Evolutionary conservation across 495 filamentous ascomycete genomes (phyloP), one percentile per base, ranked within the genome.

Genomic region (Rhypophila decipiens): DNA sequence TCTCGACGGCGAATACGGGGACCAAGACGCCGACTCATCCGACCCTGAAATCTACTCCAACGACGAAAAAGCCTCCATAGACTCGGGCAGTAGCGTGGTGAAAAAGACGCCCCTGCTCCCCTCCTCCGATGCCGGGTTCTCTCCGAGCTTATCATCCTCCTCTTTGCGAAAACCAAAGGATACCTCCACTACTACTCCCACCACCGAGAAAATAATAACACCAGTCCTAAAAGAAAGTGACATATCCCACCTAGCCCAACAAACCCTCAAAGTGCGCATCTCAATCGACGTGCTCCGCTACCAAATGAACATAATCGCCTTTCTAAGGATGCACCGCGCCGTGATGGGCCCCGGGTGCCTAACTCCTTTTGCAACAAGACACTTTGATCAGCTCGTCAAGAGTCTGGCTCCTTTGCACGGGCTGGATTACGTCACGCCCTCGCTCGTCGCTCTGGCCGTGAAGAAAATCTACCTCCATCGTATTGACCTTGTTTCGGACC

Each of bases 381-480:
- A 95, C 52, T 85, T 97, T 46, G 71, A 77, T 41, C 67, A 67
- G 41, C 73, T 96, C 20, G 66, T 78, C 47, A 75, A 73, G 72
- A 79, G 74, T 46, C 75, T 98, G n/a, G 88, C 93, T 15, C 77
- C 86, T 2, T 67, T 98, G 9, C 90, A 97, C 65, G 83, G 82
- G 11, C 67, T 93, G 15, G 76, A 82, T 44, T 96, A 83, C 57
- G 78, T 88, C 2, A 89, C 93, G 2, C 93, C 94, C 1, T 85
- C 88, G 3, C 74, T 99, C 18, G 82, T 95, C 10, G 78, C 72
- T 17, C 70, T 99, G 40, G 94, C 93, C 3, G 81, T 82, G n/a
- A 80, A 77, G 48, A 99, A 97, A 69, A 79, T 95, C 11, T 97
- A 94, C 56, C 76, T 82, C 21, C 94, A 98, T 63, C 80, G 87